Conservation (phyloP, 1,284 basidiomycete species). For the Athelia sp. region DNA sequence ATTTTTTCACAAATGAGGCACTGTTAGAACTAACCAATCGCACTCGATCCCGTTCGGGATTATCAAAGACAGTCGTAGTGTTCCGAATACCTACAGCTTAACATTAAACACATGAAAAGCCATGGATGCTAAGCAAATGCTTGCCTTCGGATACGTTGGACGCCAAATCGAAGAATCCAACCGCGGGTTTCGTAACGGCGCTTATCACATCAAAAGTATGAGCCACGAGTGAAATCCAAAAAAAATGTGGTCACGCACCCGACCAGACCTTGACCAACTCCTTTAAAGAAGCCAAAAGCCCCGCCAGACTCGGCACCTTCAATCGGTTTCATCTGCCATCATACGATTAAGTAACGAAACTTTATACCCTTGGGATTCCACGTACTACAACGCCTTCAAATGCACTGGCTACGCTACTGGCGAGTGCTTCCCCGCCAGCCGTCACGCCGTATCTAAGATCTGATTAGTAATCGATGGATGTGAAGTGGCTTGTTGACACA, state of each 20-base stretch:
- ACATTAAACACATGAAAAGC: constrained; percentile 4
- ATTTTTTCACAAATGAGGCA: neutral
- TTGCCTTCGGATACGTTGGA: constrained; percentile 93
- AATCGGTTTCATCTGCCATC: constrained; percentile 79
- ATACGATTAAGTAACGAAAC: constrained; percentile 1
- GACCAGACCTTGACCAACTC: constrained; percentile 93
- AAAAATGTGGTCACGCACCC: constrained; percentile 51
- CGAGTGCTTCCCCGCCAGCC: constrained; percentile 91
- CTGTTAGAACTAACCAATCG: constrained; percentile 55
- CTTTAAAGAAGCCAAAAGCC: constrained; percentile 96
- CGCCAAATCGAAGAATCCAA: constrained; percentile 95
- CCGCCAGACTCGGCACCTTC: constrained; percentile 96
- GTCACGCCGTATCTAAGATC: constrained; percentile 82
- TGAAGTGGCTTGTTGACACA: constrained; percentile 17
- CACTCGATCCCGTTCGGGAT: constrained; percentile 84
- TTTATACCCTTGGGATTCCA: neutral
- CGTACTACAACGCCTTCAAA: constrained; percentile 92
- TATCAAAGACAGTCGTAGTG: constrained; percentile 97
- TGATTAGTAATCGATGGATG: constrained; percentile 1
- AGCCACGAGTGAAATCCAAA: constrained; percentile 6
- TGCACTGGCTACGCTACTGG: constrained; percentile 91
- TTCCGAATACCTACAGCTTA: constrained; percentile 77
- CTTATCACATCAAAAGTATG: constrained; percentile 34
- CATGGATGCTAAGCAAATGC: constrained; percentile 1
- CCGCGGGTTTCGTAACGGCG: constrained; percentile 92